A percentile compares a stretch with the other conserved stretches of the same genome.
phyloP scores from a whole-genome alignment of 345 rosid species.

The sweet orange (Citrus sinensis) region DVS_A1.0 CM039163.1:43539001-43539500 shows the following conservation, averaged over 20 bases:
- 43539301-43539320: conserved; percentile 86
- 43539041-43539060: conserved; percentile 93
- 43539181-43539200: conserved; percentile 77
- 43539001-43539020: conserved; percentile 94
- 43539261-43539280: conserved; percentile 98
- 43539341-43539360: conserved; percentile 48
- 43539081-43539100: conserved; percentile 95
- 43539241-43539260: conserved; percentile 82
- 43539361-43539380: conserved; percentile 55
- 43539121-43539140: conserved; percentile 81
- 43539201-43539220: conserved; percentile 70
- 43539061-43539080: conserved; percentile 86
- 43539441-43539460: conserved; percentile 69
- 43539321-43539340: conserved; percentile 57
- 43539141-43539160: conserved; percentile 59
- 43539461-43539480: conserved; percentile 50
- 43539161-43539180: conserved; percentile 58
- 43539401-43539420: conserved; percentile 36
- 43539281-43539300: conserved; percentile 85
- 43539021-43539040: conserved; percentile 98
- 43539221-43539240: conserved; percentile 64
- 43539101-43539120: conserved; percentile 94
- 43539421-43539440: conserved; percentile 58
- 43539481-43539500: conserved; percentile 56
- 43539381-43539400: conserved; percentile 44